Evolutionary conservation across 331 rosid species (phyloP).

Genomic region (Prunus yedoensis): DNA sequence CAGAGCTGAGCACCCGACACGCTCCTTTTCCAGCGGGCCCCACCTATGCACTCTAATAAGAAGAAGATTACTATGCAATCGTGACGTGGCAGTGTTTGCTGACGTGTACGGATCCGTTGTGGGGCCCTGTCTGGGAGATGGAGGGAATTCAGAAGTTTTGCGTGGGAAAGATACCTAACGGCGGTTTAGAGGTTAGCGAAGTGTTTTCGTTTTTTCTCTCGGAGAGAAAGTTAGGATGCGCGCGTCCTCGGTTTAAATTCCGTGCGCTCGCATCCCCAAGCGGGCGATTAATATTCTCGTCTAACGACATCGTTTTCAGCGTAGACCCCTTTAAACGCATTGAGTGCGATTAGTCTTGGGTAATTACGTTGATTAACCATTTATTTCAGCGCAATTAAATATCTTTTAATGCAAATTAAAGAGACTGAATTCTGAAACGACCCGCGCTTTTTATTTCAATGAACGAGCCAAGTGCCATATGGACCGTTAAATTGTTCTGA

Average conservation of each 20-base stretch:
- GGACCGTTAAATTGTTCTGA: not conserved
- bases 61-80: no score
- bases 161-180: constrained; percentile 36
- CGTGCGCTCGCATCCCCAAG: constrained; percentile 21
- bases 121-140: constrained; percentile 9
- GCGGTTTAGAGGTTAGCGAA: constrained; percentile 25
- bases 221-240: not conserved
- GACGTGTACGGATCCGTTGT: constrained; percentile 20
- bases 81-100: constrained; percentile 1
- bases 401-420: not conserved
- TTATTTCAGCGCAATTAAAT: constrained; percentile 6
- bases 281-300: not conserved
- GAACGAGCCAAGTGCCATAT: not conserved
- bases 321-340: not conserved
- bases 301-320: constrained; percentile 7
- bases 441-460: not conserved
- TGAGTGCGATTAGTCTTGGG: not conserved
- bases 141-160: constrained; percentile 5
- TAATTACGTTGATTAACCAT: not conserved
- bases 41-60: constrained; percentile 1
- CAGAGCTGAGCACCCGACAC: constrained; percentile 57
- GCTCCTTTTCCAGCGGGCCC: constrained; percentile 36
- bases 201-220: not conserved
- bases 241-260: constrained; percentile 8
- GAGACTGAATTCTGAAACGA: not conserved